A percentile compares a stretch with the other conserved stretches of the same genome.
Evolutionary conservation across 257 asterid genomes (phyloP).

Genomic region (Forsythia viridissima): DNA sequence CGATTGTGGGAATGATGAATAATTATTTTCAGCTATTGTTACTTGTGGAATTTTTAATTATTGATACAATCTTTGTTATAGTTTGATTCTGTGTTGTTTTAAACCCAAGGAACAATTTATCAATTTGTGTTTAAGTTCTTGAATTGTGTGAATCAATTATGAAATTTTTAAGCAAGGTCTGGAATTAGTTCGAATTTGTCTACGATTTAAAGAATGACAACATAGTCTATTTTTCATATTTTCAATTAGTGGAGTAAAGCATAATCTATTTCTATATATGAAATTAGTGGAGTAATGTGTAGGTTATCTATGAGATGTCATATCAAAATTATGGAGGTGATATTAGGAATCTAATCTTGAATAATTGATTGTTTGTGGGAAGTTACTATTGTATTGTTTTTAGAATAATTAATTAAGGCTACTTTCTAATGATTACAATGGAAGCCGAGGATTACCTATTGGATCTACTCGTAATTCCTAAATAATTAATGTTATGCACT

Average conservation of each 20-base stretch:
- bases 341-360: neutral
- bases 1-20: slow-evolving; percentile 15
- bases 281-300: neutral
- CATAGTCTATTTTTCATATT: neutral
- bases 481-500: neutral
- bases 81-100: neutral
- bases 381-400: neutral
- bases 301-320: neutral
- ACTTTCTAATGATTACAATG: neutral
- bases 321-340: neutral
- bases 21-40: slow-evolving; percentile 11
- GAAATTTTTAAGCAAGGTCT: neutral
- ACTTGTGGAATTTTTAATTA: slow-evolving; percentile 8
- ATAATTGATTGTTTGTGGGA: neutral
- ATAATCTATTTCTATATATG: neutral
- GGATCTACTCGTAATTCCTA: neutral
- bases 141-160: neutral
- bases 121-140: neutral
- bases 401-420: neutral
- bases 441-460: neutral
- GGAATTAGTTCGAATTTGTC: too few species aligned
- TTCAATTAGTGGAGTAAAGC: neutral
- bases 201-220: too few species aligned
- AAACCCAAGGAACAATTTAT: neutral
- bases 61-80: slow-evolving; percentile 1